Evolutionary conservation across 495 filamentous ascomycete genomes (phyloP), one percentile per base, ranked within the genome.

Genomic region (Haplographium delicatum): DNA sequence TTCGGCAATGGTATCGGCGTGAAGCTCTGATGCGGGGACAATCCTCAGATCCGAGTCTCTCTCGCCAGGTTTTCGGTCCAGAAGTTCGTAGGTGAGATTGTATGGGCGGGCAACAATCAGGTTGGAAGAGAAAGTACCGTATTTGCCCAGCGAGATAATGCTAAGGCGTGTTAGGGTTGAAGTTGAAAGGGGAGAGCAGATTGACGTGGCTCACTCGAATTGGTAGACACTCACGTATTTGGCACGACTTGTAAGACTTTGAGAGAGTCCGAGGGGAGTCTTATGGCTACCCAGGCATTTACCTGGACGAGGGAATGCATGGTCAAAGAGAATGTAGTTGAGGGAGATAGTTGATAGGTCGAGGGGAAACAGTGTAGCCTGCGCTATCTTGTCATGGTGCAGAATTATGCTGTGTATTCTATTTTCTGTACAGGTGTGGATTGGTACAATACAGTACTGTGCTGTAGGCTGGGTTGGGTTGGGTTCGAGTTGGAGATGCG

Each of bases 51-150:
- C 72, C 13, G 76, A 72, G 31, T 74, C 75, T 40, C 57, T 62
- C 50, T 80, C 72, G 40, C 74, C 76, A 19, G 80, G 72, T 0
- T 66, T 62, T 51, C 76, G 76, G 57, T 95, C 89, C 41, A 84
- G 75, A 8, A 98, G 70, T 62, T 98, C 93, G 62, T 84, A 98
- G 5, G 89, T 96, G 39, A 93, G 72, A 68, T 96, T 78, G 67
- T 88, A 96, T 0, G 93, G 93, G 13, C 93, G 82, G 9, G 86
- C 86, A 30, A 98, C 75, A 27, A 98, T 78, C 15, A 87, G 77
- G 60, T 96, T 96, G 4, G 86, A 76, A 18, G 86, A 82, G 59
- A 97, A 96, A 2, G 75, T 76, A 44, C 94, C 93, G 62, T 87
- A 95, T 79, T 95, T 96, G 26, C 89, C 90, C 24, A 96, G 71